These are phyloP conservation scores for Cercospora nicotianae DNA, from an alignment of 2,329 filamentous ascomycete genomes.

Conservation along the genomic window DNA sequence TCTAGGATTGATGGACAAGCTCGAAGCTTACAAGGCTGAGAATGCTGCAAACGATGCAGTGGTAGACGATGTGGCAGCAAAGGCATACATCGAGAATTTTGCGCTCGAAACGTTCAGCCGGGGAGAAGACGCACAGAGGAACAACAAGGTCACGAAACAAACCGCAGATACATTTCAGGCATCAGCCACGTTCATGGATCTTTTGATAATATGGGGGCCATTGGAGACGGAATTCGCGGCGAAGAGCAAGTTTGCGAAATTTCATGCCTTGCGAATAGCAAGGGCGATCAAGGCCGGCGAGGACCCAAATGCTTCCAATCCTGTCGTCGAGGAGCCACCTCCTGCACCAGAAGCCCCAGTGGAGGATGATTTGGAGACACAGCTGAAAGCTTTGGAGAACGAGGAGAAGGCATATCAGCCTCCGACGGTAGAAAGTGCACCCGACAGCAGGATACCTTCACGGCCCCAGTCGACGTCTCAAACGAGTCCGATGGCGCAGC, in stretches of 20 bases:
- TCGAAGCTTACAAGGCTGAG: slow-evolving; percentile 76
- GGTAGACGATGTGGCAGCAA: slow-evolving; percentile 78
- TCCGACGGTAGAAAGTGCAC: slow-evolving; percentile 60
- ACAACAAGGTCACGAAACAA: slow-evolving; percentile 66
- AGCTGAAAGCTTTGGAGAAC: slow-evolving; percentile 33
- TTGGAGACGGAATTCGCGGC: slow-evolving; percentile 72
- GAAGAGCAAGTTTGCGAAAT: slow-evolving; percentile 96
- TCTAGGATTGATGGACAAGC: slow-evolving; percentile 80
- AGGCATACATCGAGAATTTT: slow-evolving; percentile 93
- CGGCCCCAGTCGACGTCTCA: slow-evolving; percentile 31
- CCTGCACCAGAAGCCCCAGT: slow-evolving; percentile 11
- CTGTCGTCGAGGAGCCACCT: slow-evolving; percentile 56
- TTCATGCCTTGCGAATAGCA: slow-evolving; percentile 85
- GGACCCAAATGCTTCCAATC: slow-evolving; percentile 90
- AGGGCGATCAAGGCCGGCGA: slow-evolving; percentile 88
- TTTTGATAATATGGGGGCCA: slow-evolving; percentile 79
- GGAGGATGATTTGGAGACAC: slow-evolving; percentile 33
- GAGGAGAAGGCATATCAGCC: slow-evolving; percentile 40
- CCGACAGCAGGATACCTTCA: slow-evolving; percentile 56
- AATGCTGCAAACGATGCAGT: slow-evolving; percentile 79
- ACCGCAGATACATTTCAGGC: slow-evolving; percentile 94
- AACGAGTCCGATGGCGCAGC: slow-evolving; percentile 42
- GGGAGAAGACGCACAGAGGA: slow-evolving; percentile 77
- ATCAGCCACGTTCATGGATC: slow-evolving; percentile 85
- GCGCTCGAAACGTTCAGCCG: slow-evolving; percentile 82